Conservation (phyloP, 345 rosid species). For the Bretschneidera sinensis region DNA sequence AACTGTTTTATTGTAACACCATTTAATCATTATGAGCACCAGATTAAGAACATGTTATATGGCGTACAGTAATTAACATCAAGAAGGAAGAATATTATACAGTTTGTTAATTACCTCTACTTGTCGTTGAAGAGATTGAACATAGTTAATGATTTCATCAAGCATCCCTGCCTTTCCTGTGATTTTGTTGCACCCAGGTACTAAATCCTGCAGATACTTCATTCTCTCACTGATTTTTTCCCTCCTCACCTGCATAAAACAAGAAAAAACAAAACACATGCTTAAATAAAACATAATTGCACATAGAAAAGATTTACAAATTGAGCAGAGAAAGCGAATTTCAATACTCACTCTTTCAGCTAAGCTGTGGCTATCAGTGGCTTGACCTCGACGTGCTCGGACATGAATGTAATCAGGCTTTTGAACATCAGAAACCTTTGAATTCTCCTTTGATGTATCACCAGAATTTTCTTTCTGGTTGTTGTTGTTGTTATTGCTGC, state of each 20-base stretch:
- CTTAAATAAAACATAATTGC: constrained; percentile 3
- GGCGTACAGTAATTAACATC: no score
- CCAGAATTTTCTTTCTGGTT: constrained; percentile 41
- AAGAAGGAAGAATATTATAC: not conserved
- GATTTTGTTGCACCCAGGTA: constrained; percentile 68
- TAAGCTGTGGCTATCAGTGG: constrained; percentile 96
- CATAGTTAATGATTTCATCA: constrained; percentile 78
- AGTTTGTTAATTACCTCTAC: constrained; percentile 47
- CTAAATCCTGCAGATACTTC: constrained; percentile 79
- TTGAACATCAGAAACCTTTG: constrained; percentile 53
- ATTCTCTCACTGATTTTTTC: constrained; percentile 83
- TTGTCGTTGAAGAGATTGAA: constrained; percentile 74
- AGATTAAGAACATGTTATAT: no score
- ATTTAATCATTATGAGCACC: no score
- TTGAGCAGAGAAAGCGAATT: not conserved
- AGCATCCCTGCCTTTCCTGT: constrained; percentile 86
- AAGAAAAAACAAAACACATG: not conserved
- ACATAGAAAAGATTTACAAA: not conserved
- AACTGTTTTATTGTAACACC: constrained; percentile 38
- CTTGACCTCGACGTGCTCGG: constrained; percentile 95
- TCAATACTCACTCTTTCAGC: constrained; percentile 95
- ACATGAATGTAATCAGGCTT: constrained; percentile 92
- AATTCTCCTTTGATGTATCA: constrained; percentile 56
- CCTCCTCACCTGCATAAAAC: constrained; percentile 61
- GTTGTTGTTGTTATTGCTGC: constrained; percentile 29